These are phyloP conservation scores for Curvularia spicifera DNA, from an alignment of 2,329 filamentous ascomycete species.

Conservation along the genomic window DNA sequence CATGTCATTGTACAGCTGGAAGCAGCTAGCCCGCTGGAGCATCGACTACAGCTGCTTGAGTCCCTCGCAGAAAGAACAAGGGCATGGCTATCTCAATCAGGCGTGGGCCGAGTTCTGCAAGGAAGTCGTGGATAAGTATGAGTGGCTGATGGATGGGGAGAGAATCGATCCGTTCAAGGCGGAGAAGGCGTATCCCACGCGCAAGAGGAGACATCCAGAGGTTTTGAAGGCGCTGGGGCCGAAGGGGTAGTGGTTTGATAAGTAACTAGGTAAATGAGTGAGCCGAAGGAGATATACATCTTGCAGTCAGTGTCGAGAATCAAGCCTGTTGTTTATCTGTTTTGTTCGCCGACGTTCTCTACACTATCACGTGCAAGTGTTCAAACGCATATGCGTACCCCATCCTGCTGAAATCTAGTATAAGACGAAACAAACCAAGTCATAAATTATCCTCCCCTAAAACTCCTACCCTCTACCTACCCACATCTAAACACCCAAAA, in stretches of 20 bases:
- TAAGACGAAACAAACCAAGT: neutral
- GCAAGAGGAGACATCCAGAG: constrained; percentile 1
- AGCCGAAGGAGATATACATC: neutral
- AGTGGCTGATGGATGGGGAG: constrained; percentile 10
- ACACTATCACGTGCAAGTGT: neutral
- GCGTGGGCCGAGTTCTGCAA: constrained; percentile 67
- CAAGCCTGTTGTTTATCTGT: neutral
- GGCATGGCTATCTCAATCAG: constrained; percentile 56
- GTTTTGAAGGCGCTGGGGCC: neutral
- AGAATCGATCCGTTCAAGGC: constrained; percentile 9
- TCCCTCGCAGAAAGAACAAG: constrained; percentile 49
- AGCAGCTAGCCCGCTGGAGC: constrained; percentile 62
- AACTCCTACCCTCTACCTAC: neutral
- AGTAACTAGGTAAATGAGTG: neutral
- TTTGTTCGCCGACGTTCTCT: neutral
- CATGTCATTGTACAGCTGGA: constrained; percentile 74
- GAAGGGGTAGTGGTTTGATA: no score
- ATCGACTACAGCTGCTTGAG: constrained; percentile 54
- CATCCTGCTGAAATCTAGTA: neutral
- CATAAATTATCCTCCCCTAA: neutral
- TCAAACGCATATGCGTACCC: neutral
- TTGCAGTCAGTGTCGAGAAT: neutral
- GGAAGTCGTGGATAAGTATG: constrained; percentile 56
- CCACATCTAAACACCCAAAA: neutral
- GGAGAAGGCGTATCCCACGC: constrained; percentile 8